These are phyloP conservation scores for Huntiella bhutanensis DNA, from an alignment of 2,329 filamentous ascomycete species.

Conservation along the genomic window DNA sequence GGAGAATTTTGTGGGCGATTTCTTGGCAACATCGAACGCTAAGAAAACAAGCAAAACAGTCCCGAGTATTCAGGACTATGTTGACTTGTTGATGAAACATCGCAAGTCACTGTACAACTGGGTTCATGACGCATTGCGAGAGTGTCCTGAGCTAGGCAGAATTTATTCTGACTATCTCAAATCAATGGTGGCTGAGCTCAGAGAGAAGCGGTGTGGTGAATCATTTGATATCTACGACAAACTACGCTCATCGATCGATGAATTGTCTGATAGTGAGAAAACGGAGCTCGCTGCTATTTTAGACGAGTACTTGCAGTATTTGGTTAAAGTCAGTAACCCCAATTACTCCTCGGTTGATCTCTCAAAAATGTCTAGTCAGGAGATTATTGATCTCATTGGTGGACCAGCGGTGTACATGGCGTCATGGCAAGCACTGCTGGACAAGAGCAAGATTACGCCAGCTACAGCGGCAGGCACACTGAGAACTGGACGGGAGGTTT, in stretches of 20 bases:
- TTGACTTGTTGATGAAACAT: slow-evolving; percentile 46
- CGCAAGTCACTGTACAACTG: slow-evolving; percentile 46
- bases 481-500: slow-evolving; percentile 9
- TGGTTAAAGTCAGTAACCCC: slow-evolving; percentile 8
- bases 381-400: slow-evolving; percentile 8
- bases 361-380: not conserved
- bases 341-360: slow-evolving; percentile 3
- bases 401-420: slow-evolving; percentile 11
- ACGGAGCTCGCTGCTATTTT: not conserved
- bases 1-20: slow-evolving; percentile 50
- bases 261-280: slow-evolving; percentile 2
- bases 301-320: slow-evolving; percentile 9
- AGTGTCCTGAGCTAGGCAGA: slow-evolving; percentile 5
- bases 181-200: slow-evolving; percentile 5
- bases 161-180: slow-evolving; percentile 9
- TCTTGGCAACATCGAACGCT: slow-evolving; percentile 28
- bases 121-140: slow-evolving; percentile 38
- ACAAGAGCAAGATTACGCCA: slow-evolving; percentile 10
- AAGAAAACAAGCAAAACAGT: slow-evolving; percentile 17
- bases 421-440: slow-evolving; percentile 10
- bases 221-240: slow-evolving; percentile 6
- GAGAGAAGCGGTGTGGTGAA: not conserved
- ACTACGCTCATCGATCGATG: slow-evolving; percentile 1
- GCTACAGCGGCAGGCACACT: slow-evolving; percentile 5
- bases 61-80: slow-evolving; percentile 54